Evolutionary conservation across 1,139 yeast species (phyloP), one percentile per base, ranked within the genome.

Genomic region (Kodamaea sp.): DNA sequence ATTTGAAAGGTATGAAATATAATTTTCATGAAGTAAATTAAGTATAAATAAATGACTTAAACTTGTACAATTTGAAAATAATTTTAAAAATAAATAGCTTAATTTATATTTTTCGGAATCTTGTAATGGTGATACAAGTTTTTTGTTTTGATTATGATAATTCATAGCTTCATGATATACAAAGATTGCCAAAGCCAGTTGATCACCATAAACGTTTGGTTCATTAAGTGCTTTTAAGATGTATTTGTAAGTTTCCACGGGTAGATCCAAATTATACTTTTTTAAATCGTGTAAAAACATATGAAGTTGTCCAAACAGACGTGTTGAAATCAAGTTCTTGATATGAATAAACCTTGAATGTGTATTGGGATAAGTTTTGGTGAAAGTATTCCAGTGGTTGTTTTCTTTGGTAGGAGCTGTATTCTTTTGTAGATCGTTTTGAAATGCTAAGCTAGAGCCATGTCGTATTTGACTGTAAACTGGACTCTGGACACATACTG

Each of bases 11-110:
- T 34, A 22, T 5, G 33, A 36, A 4, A 57, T 46, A 37, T 48
- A 46, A 15, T 47, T 48, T 23, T 50, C 52, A 53, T 57, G 60
- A 4, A 61, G 38, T 11, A 44, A 31, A 29, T 58, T 57, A 12
- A 63, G 40, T 2, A 39, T 41, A 10, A 55, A 36, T 1, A 57
- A 39, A 31, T 47, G 49, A 8, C 53, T 45, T 36, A 55, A 50
- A 38, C 54, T 54, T 1, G 38, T 27, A 24, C 51, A 49, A 5
- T 41, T 36, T 7, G 29, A 43, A 32, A 45, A 51, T 27, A 46
- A 41, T 11, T 32, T n/a, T n/a, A 47, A 42, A 11, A 44, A 40
- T 37, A 38, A 35, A 12, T 24, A 29, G 8, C 44, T 27, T 10
- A 52, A 34, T 20, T 33, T 38, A 20, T 31, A 28, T 41, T 42